Percentiles rank a stretch among this genome's conserved stretches.
These are phyloP conservation scores for Iris macrosiphon DNA, from an alignment of 106 monocot genomes.

Conservation along the genomic window DNA sequence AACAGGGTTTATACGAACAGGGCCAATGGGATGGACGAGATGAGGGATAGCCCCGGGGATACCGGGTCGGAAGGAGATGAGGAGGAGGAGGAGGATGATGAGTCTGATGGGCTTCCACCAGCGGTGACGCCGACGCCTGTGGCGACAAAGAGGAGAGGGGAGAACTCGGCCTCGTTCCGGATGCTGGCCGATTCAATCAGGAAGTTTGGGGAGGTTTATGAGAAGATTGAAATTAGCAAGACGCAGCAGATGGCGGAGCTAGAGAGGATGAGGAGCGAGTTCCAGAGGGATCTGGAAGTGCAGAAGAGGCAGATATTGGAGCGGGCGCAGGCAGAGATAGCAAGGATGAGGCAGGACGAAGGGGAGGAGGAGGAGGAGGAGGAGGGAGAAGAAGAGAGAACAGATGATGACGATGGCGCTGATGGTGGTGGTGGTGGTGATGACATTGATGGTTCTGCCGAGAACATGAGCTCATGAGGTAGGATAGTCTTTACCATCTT, in stretches of 20 bases:
- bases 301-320: constrained; percentile 85
- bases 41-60: constrained; percentile 55
- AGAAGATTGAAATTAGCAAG: constrained; percentile 78
- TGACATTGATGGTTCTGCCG: constrained; percentile 40
- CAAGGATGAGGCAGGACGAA: constrained; percentile 43
- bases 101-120: constrained; percentile 57
- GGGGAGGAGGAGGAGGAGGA: constrained; percentile 40
- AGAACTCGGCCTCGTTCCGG: constrained; percentile 31
- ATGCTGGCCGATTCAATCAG: constrained; percentile 70
- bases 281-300: constrained; percentile 70
- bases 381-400: constrained; percentile 13
- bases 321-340: constrained; percentile 70
- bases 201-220: constrained; percentile 76
- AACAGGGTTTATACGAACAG: constrained; percentile 29
- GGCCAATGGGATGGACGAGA: constrained; percentile 36
- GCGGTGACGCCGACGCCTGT: too few relatives aligned
- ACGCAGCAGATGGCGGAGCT: constrained; percentile 73
- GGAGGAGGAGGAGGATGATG: constrained; percentile 29
- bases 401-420: constrained; percentile 11
- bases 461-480: constrained; percentile 48
- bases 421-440: constrained; percentile 34
- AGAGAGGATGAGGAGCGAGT: constrained; percentile 85
- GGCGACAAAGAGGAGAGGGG: constrained; percentile 4
- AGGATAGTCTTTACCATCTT: background rate
- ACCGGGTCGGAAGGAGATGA: constrained; percentile 37